Evolutionary conservation across 768 basidiomycete genomes (phyloP), one percentile per base, ranked within the genome.

Genomic region (Psilocybe subaeruginosa): DNA sequence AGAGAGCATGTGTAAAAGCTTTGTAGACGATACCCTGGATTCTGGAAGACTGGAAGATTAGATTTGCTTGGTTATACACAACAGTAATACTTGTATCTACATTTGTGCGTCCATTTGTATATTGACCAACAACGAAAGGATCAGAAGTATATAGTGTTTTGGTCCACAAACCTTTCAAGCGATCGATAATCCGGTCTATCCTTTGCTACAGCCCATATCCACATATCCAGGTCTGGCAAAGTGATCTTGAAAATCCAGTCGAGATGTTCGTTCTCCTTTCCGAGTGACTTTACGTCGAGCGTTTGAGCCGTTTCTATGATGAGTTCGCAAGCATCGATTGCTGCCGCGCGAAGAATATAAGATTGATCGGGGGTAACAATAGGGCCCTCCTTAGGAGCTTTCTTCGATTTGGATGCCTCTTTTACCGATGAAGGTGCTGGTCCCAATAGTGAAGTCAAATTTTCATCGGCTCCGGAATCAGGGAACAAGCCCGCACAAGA

Each of bases 191-290:
- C 92, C 31, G 74, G 65, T 64, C 91, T 78, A 66, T 92, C 91
- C 70, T 95, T 93, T 39, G 90, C 91, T 4, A 91, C 83, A 33
- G 85, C 80, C 90, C 92, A 92, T n/a, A 94, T 72, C 91, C 91
- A 95, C 68, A 82, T 83, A 68, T 93, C 89, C 60, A 93, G 62
- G 48, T 85, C 80, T 3, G 88, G 85, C 29, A 86, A 74, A 0
- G 78, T 85, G 37, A 95, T 77, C 3, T 77, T 74, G 57, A 75
- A 81, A 64, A 91, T 67, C 87, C 87, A 89, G 77, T 64, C n/a
- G 61, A 72, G 54, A 11, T 68, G 35, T 35, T 55, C 72, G 46
- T 62, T 64, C 11, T 60, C 57, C 23, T 65, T 59, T 35, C 55
- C 50, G 7, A 66, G 54, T 37, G 58, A 52, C 4, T 43, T 33